A percentile compares a stretch with the other conserved stretches of the same genome.
Evolutionary conservation across 805 yeast species (phyloP).

Genomic region (Nakazawaea populi): DNA sequence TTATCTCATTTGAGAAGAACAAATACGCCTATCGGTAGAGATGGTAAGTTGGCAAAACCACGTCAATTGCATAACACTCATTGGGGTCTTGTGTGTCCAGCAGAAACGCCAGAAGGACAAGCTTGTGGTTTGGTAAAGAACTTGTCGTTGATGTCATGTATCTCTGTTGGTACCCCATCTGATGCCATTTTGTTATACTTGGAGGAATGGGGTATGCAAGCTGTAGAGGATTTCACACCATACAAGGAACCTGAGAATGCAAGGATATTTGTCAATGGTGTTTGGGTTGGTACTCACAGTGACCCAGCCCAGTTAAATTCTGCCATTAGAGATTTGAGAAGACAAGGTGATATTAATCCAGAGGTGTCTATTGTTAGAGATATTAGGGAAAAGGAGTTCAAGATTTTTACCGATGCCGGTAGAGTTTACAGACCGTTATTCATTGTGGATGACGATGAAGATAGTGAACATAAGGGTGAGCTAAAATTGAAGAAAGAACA

Average conservation of each 20-base stretch:
- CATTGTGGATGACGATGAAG: slow-evolving; percentile 82
- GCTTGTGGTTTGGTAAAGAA: slow-evolving; percentile 99
- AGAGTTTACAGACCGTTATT: slow-evolving; percentile 96
- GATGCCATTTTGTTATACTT: slow-evolving; percentile 88
- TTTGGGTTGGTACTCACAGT: slow-evolving; percentile 98
- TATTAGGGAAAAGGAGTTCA: slow-evolving; percentile 93
- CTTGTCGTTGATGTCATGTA: slow-evolving; percentile 92
- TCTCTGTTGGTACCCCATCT: slow-evolving; percentile 96
- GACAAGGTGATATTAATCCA: slow-evolving; percentile 92
- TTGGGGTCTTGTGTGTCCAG: slow-evolving; percentile 99
- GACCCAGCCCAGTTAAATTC: slow-evolving; percentile 91
- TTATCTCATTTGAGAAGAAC: slow-evolving; percentile 98
- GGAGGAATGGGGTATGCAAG: slow-evolving; percentile 99
- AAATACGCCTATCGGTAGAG: slow-evolving; percentile 98
- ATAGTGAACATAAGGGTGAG: slow-evolving; percentile 65
- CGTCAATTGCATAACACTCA: slow-evolving; percentile 99
- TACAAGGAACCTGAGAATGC: slow-evolving; percentile 88
- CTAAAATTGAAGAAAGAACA: slow-evolving; percentile 82
- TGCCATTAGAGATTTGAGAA: slow-evolving; percentile 84
- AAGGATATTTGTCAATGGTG: slow-evolving; percentile 95
- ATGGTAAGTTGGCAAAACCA: slow-evolving; percentile 97
- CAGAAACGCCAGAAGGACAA: slow-evolving; percentile 99
- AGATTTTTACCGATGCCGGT: slow-evolving; percentile 97
- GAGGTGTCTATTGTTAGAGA: slow-evolving; percentile 97
- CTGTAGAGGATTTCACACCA: slow-evolving; percentile 92